phyloP scores from a whole-genome alignment of 768 basidiomycete species.

The Russula griseocarnosa region DNA sequence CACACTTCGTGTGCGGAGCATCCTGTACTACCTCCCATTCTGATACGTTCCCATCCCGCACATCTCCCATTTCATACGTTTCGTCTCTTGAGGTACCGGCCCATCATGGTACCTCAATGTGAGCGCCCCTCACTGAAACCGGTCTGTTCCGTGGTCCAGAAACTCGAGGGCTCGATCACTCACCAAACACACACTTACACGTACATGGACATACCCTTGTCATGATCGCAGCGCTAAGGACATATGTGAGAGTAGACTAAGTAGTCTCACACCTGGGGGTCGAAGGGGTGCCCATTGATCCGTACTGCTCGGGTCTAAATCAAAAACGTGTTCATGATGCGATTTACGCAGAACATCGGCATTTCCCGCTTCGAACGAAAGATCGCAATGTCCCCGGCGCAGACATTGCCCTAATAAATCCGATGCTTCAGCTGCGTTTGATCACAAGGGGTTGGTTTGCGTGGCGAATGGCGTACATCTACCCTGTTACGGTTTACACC shows the following conservation, averaged over 20 bases:
- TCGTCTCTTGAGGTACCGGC: conserved; percentile 5
- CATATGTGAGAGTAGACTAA: not conserved
- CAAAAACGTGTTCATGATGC: conserved; percentile 25
- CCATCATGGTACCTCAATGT: conserved; percentile 9
- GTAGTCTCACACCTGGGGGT: not conserved
- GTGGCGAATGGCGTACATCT: conserved; percentile 13
- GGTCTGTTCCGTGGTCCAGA: conserved; percentile 17
- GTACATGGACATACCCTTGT: not conserved
- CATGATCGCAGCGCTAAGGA: not conserved
- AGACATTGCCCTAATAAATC: conserved; percentile 13
- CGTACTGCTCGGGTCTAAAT: conserved; percentile 13
- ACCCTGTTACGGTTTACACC: not conserved
- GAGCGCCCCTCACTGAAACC: conserved; percentile 2
- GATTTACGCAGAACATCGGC: conserved; percentile 19
- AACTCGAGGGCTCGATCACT: not conserved
- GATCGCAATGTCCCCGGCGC: conserved; percentile 9
- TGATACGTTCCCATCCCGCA: not conserved
- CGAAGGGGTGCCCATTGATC: conserved; percentile 8
- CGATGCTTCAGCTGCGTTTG: conserved; percentile 22
- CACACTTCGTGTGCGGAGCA: not conserved
- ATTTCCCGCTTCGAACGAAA: conserved; percentile 14
- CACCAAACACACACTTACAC: not conserved
- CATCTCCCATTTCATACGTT: conserved; percentile 10
- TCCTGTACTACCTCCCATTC: not conserved
- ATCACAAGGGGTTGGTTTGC: conserved; percentile 11